Evolutionary conservation across 2,329 filamentous ascomycete species (phyloP).

Genomic region (Bipolaris sorokiniana): DNA sequence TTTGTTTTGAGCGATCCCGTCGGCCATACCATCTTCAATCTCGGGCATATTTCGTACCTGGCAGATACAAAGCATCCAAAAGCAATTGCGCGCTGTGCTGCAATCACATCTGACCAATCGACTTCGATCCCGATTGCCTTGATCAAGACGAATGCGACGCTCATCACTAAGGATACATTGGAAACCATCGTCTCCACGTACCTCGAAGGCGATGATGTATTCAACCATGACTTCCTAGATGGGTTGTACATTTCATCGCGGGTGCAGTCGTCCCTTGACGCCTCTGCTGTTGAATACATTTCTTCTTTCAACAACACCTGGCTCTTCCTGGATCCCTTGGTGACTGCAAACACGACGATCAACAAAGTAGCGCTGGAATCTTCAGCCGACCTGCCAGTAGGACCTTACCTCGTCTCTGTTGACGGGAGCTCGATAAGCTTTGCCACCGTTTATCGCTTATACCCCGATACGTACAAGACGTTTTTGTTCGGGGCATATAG

Average conservation of each 20-base stretch:
- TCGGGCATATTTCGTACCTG: conserved; percentile 49
- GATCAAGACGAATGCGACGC: conserved; percentile 37
- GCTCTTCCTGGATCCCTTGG: conserved; percentile 20
- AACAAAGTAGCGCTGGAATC: conserved; percentile 4
- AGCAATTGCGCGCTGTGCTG: conserved; percentile 14
- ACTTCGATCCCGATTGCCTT: conserved; percentile 6
- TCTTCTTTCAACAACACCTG: conserved; percentile 22
- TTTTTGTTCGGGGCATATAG: conserved; percentile 43
- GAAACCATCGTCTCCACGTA: conserved; percentile 41
- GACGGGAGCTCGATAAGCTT: conserved; percentile 23
- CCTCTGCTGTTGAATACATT: conserved; percentile 28
- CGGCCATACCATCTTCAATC: conserved; percentile 45
- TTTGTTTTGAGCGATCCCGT: conserved; percentile 28
- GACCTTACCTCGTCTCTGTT: conserved; percentile 37
- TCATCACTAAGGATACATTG: conserved; percentile 38
- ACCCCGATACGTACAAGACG: conserved; percentile 37
- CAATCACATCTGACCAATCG: neutral
- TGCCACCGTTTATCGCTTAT: conserved; percentile 38
- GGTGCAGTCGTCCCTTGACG: conserved; percentile 26
- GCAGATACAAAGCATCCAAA: conserved; percentile 46
- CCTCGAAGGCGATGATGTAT: conserved; percentile 47
- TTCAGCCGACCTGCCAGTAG: conserved; percentile 26
- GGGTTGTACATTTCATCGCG: conserved; percentile 40
- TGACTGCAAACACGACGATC: conserved; percentile 12
- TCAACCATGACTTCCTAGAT: conserved; percentile 45